Evolutionary conservation across 768 basidiomycete genomes (phyloP).

Genomic region (Suillus cothurnatus): DNA sequence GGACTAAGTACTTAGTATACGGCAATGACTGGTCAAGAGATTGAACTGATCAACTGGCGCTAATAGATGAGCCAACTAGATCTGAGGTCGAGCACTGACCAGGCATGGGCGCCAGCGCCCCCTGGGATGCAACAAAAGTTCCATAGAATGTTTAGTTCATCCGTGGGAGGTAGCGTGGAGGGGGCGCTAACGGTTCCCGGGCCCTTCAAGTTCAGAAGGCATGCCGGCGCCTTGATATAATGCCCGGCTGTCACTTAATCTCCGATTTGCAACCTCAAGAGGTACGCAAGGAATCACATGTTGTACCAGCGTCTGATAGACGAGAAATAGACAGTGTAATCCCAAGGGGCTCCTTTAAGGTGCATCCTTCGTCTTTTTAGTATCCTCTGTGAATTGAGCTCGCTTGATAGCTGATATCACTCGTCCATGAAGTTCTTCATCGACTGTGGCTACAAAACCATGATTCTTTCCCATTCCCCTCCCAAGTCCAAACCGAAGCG

Average conservation of each 20-base stretch:
- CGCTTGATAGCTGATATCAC: conserved; percentile 77
- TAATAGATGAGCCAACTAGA: background rate
- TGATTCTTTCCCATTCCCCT: conserved; percentile 84
- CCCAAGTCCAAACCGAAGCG: conserved; percentile 85
- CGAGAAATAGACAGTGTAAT: background rate
- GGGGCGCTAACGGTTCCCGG: background rate
- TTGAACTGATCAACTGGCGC: background rate
- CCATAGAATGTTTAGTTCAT: background rate
- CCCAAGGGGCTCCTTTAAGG: background rate
- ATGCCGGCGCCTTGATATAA: background rate
- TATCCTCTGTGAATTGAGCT: conserved; percentile 43
- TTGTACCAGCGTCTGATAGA: background rate
- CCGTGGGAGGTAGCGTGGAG: background rate
- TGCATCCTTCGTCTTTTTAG: conserved; percentile 11
- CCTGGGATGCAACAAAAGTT: background rate
- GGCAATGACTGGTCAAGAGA: background rate
- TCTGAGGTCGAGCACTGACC: background rate
- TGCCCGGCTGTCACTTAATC: background rate
- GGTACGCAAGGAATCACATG: background rate
- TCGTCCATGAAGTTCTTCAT: conserved; percentile 64
- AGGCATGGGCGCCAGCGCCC: background rate
- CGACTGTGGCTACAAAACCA: conserved; percentile 79
- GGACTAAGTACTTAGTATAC: background rate
- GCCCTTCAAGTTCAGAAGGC: background rate
- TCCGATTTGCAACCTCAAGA: background rate